Percentiles rank a stretch among this genome's conserved stretches.
These are phyloP conservation scores for Nitzschia sp. DNA, from an alignment of 108 stramenopile species.

Conservation along the genomic window DNA sequence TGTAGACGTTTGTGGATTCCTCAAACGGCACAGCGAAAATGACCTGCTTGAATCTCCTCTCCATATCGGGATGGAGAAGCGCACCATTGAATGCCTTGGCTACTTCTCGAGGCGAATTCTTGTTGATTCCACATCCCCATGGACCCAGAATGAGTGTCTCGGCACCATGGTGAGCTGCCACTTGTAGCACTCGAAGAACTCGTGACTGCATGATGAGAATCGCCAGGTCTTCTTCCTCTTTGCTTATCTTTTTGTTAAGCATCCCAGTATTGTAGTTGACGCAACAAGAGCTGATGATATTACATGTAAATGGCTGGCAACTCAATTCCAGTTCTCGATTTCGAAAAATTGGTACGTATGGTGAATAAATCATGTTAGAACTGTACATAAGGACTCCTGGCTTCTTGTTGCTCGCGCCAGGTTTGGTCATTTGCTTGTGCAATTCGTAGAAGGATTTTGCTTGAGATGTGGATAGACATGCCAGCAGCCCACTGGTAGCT, in stretches of 20 bases:
- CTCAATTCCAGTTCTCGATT: slow-evolving; percentile 2
- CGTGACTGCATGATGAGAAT: slow-evolving; percentile 2
- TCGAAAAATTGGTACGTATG: slow-evolving; percentile 25
- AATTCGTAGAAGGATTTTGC: slow-evolving; percentile 12
- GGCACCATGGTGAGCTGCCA: slow-evolving; percentile 6
- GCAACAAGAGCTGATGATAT: slow-evolving; percentile 1
- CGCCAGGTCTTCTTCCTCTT: background rate
- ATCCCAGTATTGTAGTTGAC: slow-evolving; percentile 22
- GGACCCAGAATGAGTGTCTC: slow-evolving; percentile 49
- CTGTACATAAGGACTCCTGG: slow-evolving; percentile 5
- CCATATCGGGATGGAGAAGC: slow-evolving; percentile 40
- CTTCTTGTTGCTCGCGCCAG: background rate
- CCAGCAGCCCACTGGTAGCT: slow-evolving; percentile 3
- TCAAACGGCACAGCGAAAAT: slow-evolving; percentile 50
- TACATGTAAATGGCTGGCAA: slow-evolving; percentile 1
- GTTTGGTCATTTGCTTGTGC: slow-evolving; percentile 1
- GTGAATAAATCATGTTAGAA: slow-evolving; percentile 20
- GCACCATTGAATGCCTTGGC: slow-evolving; percentile 46
- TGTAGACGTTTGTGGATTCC: background rate
- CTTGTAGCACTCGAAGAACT: slow-evolving; percentile 2
- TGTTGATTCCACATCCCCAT: slow-evolving; percentile 65
- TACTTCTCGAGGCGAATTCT: slow-evolving; percentile 59
- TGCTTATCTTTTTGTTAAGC: slow-evolving; percentile 1
- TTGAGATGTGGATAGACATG: slow-evolving; percentile 14
- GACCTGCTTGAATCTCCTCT: slow-evolving; percentile 45